Base-by-base conservation (phyloP, 306 rosid species). In the Sechiopsis laciniata region DNA sequence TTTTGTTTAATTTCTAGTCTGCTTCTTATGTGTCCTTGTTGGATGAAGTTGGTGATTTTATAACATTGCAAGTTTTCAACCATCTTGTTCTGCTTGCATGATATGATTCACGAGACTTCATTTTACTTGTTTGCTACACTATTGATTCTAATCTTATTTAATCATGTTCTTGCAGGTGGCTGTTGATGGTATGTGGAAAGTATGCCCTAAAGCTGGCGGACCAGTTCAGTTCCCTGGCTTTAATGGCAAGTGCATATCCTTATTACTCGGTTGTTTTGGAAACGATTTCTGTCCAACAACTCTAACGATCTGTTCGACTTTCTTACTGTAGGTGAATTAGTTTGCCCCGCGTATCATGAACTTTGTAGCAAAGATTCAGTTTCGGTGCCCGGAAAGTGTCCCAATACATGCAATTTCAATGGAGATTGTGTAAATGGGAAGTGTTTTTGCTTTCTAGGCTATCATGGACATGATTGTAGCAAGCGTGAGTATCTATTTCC, bases 391-490 rank as follows among this genome's bases (percentile, higher is more conserved):
- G 97, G 92, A 24, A 88, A 84, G 75, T 93, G 98, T 56, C 88
- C 91, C 29, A 80, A 76, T 61, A 80, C 90, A 13, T 93, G 97
- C 80, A 86, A 80, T 78, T 93, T 88, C 80, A 93, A 87, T 75
- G 98, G 98, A 75, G 96, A 93, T 76, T 93, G 98, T 74, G 81
- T 93, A 15, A 90, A 89, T 72, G 98, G 96, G 81, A 88, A 80
- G 73, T 93, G 98, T 75, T 87, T 69, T 57, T 93, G 98, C 78
- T 90, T 93, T 81, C 80, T 87, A 35, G 98, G 97, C 76, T 90
- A 87, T 83, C 85, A 81, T 63, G 96, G 92, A 77, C 79, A 82
- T 26, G 96, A 90, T 79, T 93, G 97, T 91, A 82, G 88, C 64
- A 75, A 80, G 81, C 96, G 98, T 93, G 87, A 85, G 96, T 74